Base-by-base conservation (phyloP, 2,329 filamentous ascomycete genomes). In the Penicillium sp. region DNA sequence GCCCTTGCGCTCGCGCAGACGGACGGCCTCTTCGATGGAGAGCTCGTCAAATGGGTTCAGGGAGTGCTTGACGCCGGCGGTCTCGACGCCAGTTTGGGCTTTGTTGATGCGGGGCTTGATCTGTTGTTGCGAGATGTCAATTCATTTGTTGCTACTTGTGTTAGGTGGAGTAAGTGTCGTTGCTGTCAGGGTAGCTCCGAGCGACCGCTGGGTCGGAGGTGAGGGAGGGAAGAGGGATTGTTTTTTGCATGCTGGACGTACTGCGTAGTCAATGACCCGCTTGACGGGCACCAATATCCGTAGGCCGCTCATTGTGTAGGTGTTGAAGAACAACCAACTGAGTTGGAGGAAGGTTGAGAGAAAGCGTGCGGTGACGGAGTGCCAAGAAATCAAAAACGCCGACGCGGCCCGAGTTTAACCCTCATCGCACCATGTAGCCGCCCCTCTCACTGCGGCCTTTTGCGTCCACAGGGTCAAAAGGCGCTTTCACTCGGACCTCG, bases 31-130 rank as follows among this genome's bases (percentile, higher is more conserved):
- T 79, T 99, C 94, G 75, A 99, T 87, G 41, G 92, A 95, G 69
- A 99, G 89, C 76, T 99, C 94, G 81, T 99, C 94, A 78, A 99
- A 99, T 18, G 94, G 94, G 82, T 97, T 99, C 85, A 99, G 93
- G 73, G 88, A 92, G 83, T 97, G 93, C 79, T 97, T 97, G 70
- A 97, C 92, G 64, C 90, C 90, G 61, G 88, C 83, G 51, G 90
- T 96, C 78, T 97, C 93, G 77, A 99, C 88, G 71, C 86, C 93
- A 57, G 93, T 97, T 77, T 85, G 81, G 61, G 86, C 73, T 65
- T 86, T 85, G 79, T 88, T 88, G 70, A 88, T 84, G 62, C 85
- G 84, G 49, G 86, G 86, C 77, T 88, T 88, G 78, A 88, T 79
- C 85, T 88, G 63, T 45, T 24, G 4, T 1, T 14, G 24, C n/a